Evolutionary conservation across 345 rosid species (phyloP), one percentile per base, ranked within the genome.

Genomic region (Eucalyptus pauciflora): DNA sequence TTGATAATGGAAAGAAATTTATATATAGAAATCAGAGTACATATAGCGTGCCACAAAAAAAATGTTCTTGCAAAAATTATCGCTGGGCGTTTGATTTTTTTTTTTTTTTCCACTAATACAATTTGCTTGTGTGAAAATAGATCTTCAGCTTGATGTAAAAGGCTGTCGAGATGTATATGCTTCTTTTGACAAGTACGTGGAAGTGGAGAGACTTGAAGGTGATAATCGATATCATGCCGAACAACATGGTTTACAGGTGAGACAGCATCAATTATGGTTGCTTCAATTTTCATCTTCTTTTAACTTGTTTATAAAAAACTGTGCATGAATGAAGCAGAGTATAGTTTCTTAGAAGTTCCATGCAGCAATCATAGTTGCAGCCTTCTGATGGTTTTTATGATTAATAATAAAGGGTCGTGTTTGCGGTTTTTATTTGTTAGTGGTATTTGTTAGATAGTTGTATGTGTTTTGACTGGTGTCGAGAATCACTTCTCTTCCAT

Each of bases 111-210:
- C 56, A 5, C 25, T 52, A 52, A 52, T 52, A 24, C 83, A 76
- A 76, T 76, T 76, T 76, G 48, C 83, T 76, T 10, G 46, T 37
- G 83, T 76, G 48, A 76, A 76, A 76, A 37, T 91, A 96, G 98
- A 96, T 93, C 96, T 96, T 87, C 98, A 96, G 94, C 98, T 96
- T 90, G 98, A 96, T 91, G 98, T 96, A 87, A 96, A 96, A 94
- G 98, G 98, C 49, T 96, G 96, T 89, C 94, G 92, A 50, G 96
- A 96, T 93, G 95, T 96, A 86, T 96, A 96, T 92, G 95, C 96
- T 64, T 96, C 98, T 87, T 95, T 96, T 93, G 98, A 96, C 91
- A 95, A 95, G 90, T 96, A 96, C 88, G 96, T 96, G 41, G 98
- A 96, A 93, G 98, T 96, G 85, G 98, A 96, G 90, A 93, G 93